Conservation (phyloP, 2,329 filamentous ascomycete genomes). For the Colletotrichum abscissum region DNA sequence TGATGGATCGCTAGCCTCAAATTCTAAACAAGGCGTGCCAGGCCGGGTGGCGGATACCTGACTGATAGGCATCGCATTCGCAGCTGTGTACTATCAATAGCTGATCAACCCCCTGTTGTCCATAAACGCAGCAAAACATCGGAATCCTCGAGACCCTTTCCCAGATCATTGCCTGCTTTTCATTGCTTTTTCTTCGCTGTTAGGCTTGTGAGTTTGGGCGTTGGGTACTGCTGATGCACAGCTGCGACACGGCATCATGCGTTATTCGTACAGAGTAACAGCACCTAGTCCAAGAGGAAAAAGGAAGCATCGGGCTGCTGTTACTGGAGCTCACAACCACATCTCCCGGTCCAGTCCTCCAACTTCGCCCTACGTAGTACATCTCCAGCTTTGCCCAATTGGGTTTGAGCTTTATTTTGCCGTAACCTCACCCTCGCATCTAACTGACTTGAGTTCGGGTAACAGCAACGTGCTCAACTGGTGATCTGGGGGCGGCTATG, state of each 20-base stretch:
- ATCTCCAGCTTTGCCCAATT: neutral
- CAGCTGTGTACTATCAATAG: slow-evolving; percentile 3
- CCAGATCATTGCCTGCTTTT: slow-evolving; percentile 3
- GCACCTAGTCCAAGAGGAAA: neutral
- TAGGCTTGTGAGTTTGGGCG: neutral
- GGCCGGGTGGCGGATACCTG: neutral
- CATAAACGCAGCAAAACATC: neutral
- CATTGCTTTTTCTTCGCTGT: neutral
- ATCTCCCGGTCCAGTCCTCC: neutral
- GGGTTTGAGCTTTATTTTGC: neutral
- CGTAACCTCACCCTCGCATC: neutral
- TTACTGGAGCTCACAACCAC: neutral
- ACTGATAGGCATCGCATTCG: neutral
- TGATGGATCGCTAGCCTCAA: slow-evolving; percentile 6
- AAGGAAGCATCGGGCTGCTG: slow-evolving; percentile 15
- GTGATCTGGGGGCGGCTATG: slow-evolving; percentile 20
- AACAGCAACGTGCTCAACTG: neutral
- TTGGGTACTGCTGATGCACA: neutral
- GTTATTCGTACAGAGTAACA: neutral
- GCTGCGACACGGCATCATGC: slow-evolving; percentile 1
- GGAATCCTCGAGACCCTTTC: neutral
- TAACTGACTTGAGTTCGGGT: neutral
- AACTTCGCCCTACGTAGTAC: neutral
- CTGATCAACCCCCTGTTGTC: neutral
- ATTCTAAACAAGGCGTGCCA: neutral